phyloP scores from a whole-genome alignment of 306 rosid genomes.

The Purshia tridentata region DNA sequence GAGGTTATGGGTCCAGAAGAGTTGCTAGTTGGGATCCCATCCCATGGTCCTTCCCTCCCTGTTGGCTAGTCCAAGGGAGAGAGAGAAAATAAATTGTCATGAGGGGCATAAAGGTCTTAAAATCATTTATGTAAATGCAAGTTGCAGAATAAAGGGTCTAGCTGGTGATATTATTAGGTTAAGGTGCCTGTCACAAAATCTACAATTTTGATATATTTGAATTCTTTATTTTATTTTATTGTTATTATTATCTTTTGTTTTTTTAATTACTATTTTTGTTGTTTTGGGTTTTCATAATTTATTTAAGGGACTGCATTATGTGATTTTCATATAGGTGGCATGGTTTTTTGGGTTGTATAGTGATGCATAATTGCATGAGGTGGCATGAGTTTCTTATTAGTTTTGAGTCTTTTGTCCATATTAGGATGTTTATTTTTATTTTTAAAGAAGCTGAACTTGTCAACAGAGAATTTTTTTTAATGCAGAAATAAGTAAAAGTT shows the following conservation, averaged over 20 bases:
- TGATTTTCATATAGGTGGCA: not conserved
- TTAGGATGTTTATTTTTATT: too few relatives aligned
- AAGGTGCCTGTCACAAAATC: not conserved
- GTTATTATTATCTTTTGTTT: not conserved
- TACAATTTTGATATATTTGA: not conserved
- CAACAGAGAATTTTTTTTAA: not conserved
- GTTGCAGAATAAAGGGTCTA: conserved; percentile 3
- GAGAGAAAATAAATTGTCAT: not conserved
- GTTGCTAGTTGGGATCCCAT: not conserved
- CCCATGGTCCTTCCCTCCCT: not conserved
- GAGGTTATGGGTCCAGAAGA: not conserved
- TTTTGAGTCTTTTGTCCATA: too few relatives aligned
- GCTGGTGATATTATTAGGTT: not conserved
- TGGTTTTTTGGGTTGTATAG: not conserved
- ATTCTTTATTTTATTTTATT: not conserved
- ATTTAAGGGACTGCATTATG: not conserved
- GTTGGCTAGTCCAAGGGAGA: not conserved
- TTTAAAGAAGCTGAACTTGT: not conserved
- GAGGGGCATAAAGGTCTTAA: not conserved
- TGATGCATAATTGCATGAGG: not conserved
- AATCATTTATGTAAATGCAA: not conserved
- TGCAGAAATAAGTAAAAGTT: not conserved
- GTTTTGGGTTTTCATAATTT: not conserved
- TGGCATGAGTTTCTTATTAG: too few relatives aligned
- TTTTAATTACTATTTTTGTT: too few relatives aligned